These are phyloP conservation scores for Pseudogymnoascus sp. DNA, from an alignment of 2,329 filamentous ascomycete genomes.

Conservation along the genomic window DNA sequence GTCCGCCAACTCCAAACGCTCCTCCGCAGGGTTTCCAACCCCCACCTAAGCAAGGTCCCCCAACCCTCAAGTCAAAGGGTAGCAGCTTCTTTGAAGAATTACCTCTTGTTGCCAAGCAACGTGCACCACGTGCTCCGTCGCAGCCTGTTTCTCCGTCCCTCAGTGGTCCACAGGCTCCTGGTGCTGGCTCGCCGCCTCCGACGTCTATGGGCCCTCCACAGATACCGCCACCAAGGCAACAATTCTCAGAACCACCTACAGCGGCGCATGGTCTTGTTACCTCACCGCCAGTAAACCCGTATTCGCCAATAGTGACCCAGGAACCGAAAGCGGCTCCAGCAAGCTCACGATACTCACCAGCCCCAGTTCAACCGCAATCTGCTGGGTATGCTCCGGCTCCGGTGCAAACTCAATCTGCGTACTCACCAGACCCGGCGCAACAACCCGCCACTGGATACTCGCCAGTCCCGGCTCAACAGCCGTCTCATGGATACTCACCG, in stretches of 20 bases:
- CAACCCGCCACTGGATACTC: constrained; percentile 22
- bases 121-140: constrained; percentile 40
- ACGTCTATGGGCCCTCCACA: constrained; percentile 15
- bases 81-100: constrained; percentile 70
- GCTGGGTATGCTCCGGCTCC: constrained; percentile 16
- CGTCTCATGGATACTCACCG: constrained; percentile 14
- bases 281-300: constrained; percentile 27
- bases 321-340: constrained; percentile 14
- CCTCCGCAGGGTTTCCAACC: not conserved
- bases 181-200: constrained; percentile 16
- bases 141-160: constrained; percentile 18
- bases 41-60: not conserved
- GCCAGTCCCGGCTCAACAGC: constrained; percentile 7
- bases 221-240: constrained; percentile 15
- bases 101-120: constrained; percentile 52
- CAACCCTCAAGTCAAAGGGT: constrained; percentile 31
- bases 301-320: constrained; percentile 19
- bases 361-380: constrained; percentile 13
- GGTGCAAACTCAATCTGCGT: constrained; percentile 38
- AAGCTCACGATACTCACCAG: constrained; percentile 14
- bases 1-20: constrained; percentile 10
- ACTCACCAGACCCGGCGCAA: constrained; percentile 49
- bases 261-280: constrained; percentile 22
- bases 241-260: constrained; percentile 11
- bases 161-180: constrained; percentile 19